Evolutionary conservation across 2,329 filamentous ascomycete genomes (phyloP).

Genomic region (Fusarium sp.): DNA sequence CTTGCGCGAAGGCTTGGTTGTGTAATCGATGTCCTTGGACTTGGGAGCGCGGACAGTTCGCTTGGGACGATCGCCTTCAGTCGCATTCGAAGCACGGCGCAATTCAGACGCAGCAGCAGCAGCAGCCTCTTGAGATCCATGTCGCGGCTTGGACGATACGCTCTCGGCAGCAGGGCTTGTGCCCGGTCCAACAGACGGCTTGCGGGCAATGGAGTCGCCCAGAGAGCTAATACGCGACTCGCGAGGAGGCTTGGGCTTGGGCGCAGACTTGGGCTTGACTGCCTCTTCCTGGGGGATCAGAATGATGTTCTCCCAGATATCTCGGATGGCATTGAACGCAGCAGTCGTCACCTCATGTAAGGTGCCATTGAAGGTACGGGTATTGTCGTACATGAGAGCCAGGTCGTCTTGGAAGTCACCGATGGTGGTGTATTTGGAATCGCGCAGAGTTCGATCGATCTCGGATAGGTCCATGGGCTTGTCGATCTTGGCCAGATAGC

Average conservation of each 20-base stretch:
- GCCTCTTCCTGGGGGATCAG: slow-evolving; percentile 65
- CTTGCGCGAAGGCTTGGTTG: slow-evolving; percentile 80
- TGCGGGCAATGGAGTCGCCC: slow-evolving; percentile 44
- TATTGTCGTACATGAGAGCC: slow-evolving; percentile 82
- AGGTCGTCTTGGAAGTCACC: slow-evolving; percentile 81
- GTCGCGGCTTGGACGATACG: slow-evolving; percentile 35
- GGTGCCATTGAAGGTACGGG: slow-evolving; percentile 83
- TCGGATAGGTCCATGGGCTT: slow-evolving; percentile 86
- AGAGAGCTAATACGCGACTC: slow-evolving; percentile 49
- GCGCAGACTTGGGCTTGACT: slow-evolving; percentile 64
- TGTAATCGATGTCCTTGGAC: slow-evolving; percentile 90
- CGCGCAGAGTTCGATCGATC: slow-evolving; percentile 84
- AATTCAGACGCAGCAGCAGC: slow-evolving; percentile 39
- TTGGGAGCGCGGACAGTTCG: slow-evolving; percentile 93
- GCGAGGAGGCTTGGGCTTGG: slow-evolving; percentile 55
- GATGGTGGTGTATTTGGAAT: slow-evolving; percentile 74
- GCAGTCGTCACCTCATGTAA: slow-evolving; percentile 77
- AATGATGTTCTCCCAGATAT: slow-evolving; percentile 61
- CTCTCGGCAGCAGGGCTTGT: slow-evolving; percentile 47
- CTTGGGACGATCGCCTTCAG: slow-evolving; percentile 85
- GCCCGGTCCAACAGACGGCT: slow-evolving; percentile 49
- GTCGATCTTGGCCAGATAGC: slow-evolving; percentile 75
- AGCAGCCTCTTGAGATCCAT: slow-evolving; percentile 34
- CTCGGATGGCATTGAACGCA: slow-evolving; percentile 67
- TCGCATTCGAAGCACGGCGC: slow-evolving; percentile 83